A percentile compares a stretch with the other conserved stretches of the same genome.
Conservation (phyloP, 176 grass and related monocot species). For the Puya raimondii region DNA sequence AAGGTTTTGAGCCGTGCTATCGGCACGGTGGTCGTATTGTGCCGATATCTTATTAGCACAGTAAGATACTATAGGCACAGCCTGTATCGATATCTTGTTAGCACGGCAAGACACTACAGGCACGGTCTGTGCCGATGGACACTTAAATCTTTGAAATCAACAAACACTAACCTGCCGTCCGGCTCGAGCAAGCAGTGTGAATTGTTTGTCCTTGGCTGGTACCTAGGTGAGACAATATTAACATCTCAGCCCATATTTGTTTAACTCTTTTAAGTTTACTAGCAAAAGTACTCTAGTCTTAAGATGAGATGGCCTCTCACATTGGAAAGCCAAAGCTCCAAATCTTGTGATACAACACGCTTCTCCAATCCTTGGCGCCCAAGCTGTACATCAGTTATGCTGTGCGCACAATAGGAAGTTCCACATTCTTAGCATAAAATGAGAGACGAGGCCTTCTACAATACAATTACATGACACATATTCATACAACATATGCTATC, state of each 20-base stretch:
- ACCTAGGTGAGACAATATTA: slow-evolving; percentile 36
- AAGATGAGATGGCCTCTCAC: slow-evolving; percentile 26
- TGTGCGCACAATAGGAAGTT: slow-evolving; percentile 28
- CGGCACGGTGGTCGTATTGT: too few relatives aligned
- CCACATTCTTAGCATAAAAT: neutral
- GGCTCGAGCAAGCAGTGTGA: slow-evolving; percentile 94
- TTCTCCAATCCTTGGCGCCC: slow-evolving; percentile 80
- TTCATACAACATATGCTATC: neutral
- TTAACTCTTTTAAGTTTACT: neutral
- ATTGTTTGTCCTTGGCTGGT: slow-evolving; percentile 77
- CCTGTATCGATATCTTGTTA: too few relatives aligned
- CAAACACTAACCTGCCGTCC: slow-evolving; percentile 68
- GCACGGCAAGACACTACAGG: neutral
- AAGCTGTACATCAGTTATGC: slow-evolving; percentile 71
- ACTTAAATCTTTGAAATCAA: slow-evolving; percentile 12
- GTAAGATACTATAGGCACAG: neutral
- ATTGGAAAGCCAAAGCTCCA: slow-evolving; percentile 96
- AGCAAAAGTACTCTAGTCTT: neutral
- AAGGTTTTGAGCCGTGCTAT: too few relatives aligned
- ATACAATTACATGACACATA: neutral
- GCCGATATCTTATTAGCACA: too few relatives aligned
- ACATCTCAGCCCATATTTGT: slow-evolving; percentile 3
- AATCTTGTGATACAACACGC: slow-evolving; percentile 92
- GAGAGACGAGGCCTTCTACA: neutral
- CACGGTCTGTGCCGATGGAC: neutral